Base-by-base conservation (phyloP, 257 asterid genomes). In the Ajuga chamaepitys region DNA sequence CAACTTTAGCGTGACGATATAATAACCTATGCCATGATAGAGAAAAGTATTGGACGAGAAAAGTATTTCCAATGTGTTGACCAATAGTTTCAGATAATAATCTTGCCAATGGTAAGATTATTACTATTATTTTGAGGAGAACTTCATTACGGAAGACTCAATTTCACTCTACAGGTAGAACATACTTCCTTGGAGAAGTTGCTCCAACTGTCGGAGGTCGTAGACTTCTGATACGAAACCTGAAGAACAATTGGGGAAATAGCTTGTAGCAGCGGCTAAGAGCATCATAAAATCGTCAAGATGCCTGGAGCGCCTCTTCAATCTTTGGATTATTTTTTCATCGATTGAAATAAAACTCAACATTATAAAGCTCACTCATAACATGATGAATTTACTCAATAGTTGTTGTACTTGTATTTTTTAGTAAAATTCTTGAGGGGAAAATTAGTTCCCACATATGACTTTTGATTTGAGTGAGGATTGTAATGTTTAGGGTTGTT, bases 91-190 rank as follows among this genome's bases (percentile, higher is more conserved):
- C n/a, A n/a, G n/a, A 3, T 18, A 7, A 35, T 20, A 37, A 37
- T 17, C 47, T 38, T 41, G 38, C 54, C 66, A 56, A 14, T 21
- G 35, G n/a, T n/a, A n/a, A n/a, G n/a, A n/a, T n/a, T n/a, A n/a
- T n/a, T n/a, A n/a, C n/a, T n/a, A n/a, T n/a, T n/a, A n/a, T n/a
- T 28, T 28, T 28, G 37, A 30, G 37, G 7, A 30, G 7, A 30
- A 1, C 37, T 30, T 30, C 37, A 30, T 30, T n/a, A 12, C 10
- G 60, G 47, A 60, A 53, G 66, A 18, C 55, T 18, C 1, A 1
- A 24, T n/a, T 52, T 28, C 13, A 10, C 35, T 72, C 24, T 25
- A 10, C 70, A 67, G 78, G 74, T 66, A 58, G 50, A 58, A 50
- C 21, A 4, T 59, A 64, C 67, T 44, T 64, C 48, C 60, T 20